Conservation (phyloP, 2,329 filamentous ascomycete genomes). For the Aspergillus luchuensis region DNA sequence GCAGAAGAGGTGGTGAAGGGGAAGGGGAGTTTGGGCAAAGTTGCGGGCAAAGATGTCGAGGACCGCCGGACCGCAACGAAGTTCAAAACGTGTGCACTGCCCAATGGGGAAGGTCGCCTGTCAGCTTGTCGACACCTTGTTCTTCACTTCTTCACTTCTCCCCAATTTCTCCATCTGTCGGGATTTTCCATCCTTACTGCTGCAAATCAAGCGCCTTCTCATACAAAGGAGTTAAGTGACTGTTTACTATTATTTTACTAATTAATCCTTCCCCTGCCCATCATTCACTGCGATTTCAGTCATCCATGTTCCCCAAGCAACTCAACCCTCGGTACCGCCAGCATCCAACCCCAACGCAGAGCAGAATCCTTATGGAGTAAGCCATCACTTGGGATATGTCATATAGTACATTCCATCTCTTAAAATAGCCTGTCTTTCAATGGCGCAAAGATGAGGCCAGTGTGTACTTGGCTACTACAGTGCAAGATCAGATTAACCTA, state of each 20-base stretch:
- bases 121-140: neutral
- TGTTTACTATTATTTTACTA: too few species aligned
- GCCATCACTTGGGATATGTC: neutral
- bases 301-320: neutral
- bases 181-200: neutral
- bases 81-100: constrained; percentile 13
- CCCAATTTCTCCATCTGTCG: too few species aligned
- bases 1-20: neutral
- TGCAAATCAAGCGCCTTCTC: neutral
- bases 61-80: constrained; percentile 5
- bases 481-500: neutral
- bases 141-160: neutral
- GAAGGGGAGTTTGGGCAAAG: neutral
- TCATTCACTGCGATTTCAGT: neutral
- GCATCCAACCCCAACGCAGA: neutral
- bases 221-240: neutral
- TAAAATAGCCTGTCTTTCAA: neutral
- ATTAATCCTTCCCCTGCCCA: neutral
- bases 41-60: constrained; percentile 4
- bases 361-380: neutral
- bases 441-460: neutral
- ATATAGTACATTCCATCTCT: neutral
- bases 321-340: neutral
- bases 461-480: neutral
- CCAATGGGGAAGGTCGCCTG: constrained; percentile 20